Percentiles rank a stretch among this genome's conserved stretches.
Conservation (phyloP, 495 filamentous ascomycete species). For the Neurospora africana region DNA sequence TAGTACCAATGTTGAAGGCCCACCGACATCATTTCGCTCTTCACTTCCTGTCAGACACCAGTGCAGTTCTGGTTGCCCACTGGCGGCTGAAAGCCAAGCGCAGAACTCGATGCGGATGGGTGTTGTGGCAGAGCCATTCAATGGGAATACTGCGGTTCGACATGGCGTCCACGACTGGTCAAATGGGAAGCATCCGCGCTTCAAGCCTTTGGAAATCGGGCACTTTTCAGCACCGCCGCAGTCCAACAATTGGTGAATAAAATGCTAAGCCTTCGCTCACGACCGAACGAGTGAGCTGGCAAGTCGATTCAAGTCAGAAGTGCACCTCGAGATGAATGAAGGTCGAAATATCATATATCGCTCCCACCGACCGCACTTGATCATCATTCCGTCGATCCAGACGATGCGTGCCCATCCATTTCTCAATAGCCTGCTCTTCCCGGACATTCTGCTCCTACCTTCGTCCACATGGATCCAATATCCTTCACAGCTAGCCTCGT, state of each 20-base stretch:
- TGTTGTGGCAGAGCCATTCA: background rate
- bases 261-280: background rate
- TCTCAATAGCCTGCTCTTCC: background rate
- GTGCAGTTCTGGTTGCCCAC: background rate
- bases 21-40: background rate
- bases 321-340: no score
- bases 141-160: background rate
- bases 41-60: background rate
- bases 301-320: background rate
- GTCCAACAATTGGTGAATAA: background rate
- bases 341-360: no score
- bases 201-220: background rate
- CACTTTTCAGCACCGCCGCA: background rate
- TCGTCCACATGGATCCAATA: background rate
- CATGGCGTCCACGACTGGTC: background rate
- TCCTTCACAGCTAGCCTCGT: conserved; percentile 3
- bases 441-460: background rate
- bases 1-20: background rate
- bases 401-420: background rate
- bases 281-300: background rate
- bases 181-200: background rate
- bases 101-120: background rate
- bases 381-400: background rate
- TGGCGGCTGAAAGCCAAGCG: background rate
- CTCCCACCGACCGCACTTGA: background rate